Evolutionary conservation across 1,284 basidiomycete species (phyloP).

Genomic region (Cutaneotrichosporon sp.): DNA sequence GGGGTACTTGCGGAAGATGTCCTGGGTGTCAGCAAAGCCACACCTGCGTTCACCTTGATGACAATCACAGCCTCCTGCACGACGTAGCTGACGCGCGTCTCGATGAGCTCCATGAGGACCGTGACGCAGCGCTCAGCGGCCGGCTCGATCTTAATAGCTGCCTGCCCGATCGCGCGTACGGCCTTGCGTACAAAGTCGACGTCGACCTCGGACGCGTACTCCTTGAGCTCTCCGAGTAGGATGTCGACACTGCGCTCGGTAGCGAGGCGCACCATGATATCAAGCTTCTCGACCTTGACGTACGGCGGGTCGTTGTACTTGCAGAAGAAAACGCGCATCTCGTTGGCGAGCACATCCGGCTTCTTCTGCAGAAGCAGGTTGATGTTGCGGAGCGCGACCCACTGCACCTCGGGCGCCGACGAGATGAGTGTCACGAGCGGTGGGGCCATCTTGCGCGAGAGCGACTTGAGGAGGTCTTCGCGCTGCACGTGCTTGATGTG

Average conservation of each 20-base stretch:
- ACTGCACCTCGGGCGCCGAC: conserved; percentile 97
- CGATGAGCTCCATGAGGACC: conserved; percentile 79
- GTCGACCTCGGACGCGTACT: conserved; percentile 99
- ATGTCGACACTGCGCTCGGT: conserved; percentile 86
- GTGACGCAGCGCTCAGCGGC: conserved; percentile 89
- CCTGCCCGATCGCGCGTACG: conserved; percentile 90
- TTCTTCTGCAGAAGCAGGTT: conserved; percentile 93
- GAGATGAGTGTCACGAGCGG: conserved; percentile 92
- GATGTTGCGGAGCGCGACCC: conserved; percentile 95
- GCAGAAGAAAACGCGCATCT: conserved; percentile 99
- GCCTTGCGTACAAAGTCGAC: conserved; percentile 97
- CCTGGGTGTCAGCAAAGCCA: conserved; percentile 48
- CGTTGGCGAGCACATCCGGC: conserved; percentile 88
- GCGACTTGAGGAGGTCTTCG: conserved; percentile 81
- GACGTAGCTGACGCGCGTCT: conserved; percentile 93
- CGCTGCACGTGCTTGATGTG: conserved; percentile 80
- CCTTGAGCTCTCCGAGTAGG: conserved; percentile 89
- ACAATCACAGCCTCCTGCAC: conserved; percentile 97
- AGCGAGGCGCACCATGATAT: conserved; percentile 96
- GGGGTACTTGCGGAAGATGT: conserved; percentile 96
- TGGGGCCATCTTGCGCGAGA: conserved; percentile 96
- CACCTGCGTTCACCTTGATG: conserved; percentile 62
- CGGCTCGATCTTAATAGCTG: conserved; percentile 93
- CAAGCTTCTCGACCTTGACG: conserved; percentile 96
- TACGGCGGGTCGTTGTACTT: conserved; percentile 99